These are phyloP conservation scores for Lachnellula willkommii DNA, from an alignment of 2,329 filamentous ascomycete genomes.

Conservation along the genomic window DNA sequence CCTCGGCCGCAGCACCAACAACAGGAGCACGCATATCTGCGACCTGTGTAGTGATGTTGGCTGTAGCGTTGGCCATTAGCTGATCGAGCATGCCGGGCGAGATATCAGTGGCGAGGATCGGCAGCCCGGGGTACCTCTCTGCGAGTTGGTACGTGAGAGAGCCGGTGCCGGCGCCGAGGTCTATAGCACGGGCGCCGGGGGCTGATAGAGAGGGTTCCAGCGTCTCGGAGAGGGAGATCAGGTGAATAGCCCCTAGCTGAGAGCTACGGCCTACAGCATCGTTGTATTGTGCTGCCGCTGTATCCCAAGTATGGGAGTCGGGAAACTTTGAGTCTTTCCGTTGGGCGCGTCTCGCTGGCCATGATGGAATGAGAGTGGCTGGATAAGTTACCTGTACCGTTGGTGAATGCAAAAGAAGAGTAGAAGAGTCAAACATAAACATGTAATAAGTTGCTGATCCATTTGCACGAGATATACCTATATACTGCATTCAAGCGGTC, in stretches of 20 bases:
- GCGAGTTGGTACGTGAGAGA: constrained; percentile 2
- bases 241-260: not conserved
- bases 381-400: not conserved
- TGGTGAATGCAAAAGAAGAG: not conserved
- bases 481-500: not conserved
- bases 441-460: not conserved
- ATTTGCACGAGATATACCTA: not conserved
- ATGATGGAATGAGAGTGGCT: not conserved
- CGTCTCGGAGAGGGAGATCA: not conserved
- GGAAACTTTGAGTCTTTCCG: too few relatives aligned
- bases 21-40: constrained; percentile 5
- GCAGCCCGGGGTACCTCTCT: not conserved
- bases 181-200: not conserved
- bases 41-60: constrained; percentile 4
- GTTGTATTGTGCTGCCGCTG: constrained; percentile 4
- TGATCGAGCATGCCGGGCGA: constrained; percentile 5
- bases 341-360: too few relatives aligned
- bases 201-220: not conserved
- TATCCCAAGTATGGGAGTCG: not conserved
- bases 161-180: constrained; percentile 6
- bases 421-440: not conserved
- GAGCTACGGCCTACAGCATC: constrained; percentile 1
- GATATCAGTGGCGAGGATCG: constrained; percentile 6
- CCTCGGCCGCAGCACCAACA: not conserved
- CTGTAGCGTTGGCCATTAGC: not conserved